These are phyloP conservation scores for Oryza australiensis DNA, from an alignment of 176 grass and related monocot genomes.

Conservation along the genomic window DNA sequence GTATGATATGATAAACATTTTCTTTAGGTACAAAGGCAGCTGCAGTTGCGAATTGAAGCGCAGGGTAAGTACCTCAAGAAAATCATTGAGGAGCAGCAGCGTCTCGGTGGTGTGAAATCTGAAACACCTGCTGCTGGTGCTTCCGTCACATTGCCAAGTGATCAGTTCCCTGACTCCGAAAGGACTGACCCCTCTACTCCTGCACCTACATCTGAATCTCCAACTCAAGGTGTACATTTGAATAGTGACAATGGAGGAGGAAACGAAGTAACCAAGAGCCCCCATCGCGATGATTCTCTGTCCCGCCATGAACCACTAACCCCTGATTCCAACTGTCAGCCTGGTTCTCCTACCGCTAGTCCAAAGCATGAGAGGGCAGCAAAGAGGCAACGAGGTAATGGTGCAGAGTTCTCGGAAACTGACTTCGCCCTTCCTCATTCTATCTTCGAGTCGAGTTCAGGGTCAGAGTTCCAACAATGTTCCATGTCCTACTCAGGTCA, in stretches of 20 bases:
- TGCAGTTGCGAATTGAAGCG: slow-evolving; percentile 95
- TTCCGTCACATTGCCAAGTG: slow-evolving; percentile 28
- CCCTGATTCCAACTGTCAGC: slow-evolving; percentile 71
- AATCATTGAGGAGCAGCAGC: slow-evolving; percentile 96
- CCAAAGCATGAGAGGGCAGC: slow-evolving; percentile 56
- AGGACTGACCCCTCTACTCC: slow-evolving; percentile 84
- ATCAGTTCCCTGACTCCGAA: slow-evolving; percentile 64
- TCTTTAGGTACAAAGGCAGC: slow-evolving; percentile 91
- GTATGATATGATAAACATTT: slow-evolving; percentile 18
- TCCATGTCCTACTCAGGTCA: slow-evolving; percentile 41
- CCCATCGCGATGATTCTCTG: slow-evolving; percentile 52
- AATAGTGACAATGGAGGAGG: slow-evolving; percentile 43
- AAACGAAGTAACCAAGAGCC: slow-evolving; percentile 43
- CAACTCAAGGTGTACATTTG: slow-evolving; percentile 40
- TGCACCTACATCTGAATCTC: slow-evolving; percentile 68
- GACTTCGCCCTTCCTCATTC: slow-evolving; percentile 52
- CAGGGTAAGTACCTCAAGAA: slow-evolving; percentile 98
- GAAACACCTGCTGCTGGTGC: slow-evolving; percentile 43
- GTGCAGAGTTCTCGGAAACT: slow-evolving; percentile 29
- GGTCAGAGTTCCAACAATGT: slow-evolving; percentile 63
- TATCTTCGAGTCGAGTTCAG: slow-evolving; percentile 80
- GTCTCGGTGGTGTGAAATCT: slow-evolving; percentile 44
- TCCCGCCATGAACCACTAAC: slow-evolving; percentile 59
- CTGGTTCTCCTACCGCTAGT: slow-evolving; percentile 52
- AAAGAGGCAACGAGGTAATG: slow-evolving; percentile 49